Base-by-base conservation (phyloP, 2,329 filamentous ascomycete genomes). In the Lachnellula cervina region DNA sequence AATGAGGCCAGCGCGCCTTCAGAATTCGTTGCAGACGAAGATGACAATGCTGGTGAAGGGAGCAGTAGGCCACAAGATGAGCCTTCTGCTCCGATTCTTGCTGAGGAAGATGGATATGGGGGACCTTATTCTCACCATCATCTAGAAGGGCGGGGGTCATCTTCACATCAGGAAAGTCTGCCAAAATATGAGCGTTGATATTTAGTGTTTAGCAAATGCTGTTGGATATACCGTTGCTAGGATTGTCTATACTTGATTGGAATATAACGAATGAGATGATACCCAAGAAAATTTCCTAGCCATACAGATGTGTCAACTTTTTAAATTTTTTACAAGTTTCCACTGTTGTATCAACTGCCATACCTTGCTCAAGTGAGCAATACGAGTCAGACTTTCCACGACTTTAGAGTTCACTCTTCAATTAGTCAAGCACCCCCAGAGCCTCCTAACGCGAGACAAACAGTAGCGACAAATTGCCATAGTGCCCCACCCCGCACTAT, bases 31-130 rank as follows among this genome's bases (percentile, higher is more conserved):
- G 76, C 79, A 5, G 81, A 84, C 49, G 57, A 69, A 47, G 54
- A 70, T 59, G 61, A 61, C 59, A 60, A 70, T 65, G 54, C 66
- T 58, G 68, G 68, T 2, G 62, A 70, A 38, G 68, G 48, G 54
- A 67, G 56, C 47, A 68, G 62, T 37, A 51, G 62, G 43, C 37
- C 38, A 23, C 57, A 51, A 51, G 52, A 25, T 9, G 74, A 75
- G 62, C 80, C 82, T 2, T 81, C 80, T 46, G 84, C 85, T 5
- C 84, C 84, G 4, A 70, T 77, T 25, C 71, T 87, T n/a, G 69
- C 73, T 37, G 77, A 85, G 46, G 77, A 84, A 54, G 77, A 81
- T 60, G 76, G 81, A 58, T 75, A 80, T 62, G 72, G 56, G 37
- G 43, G 52, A 6, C 59, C 61, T 13, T 62, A 61, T 56, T 50